Conservation (phyloP, 176 grass and related monocot genomes). For the Melocanna baccifera region DNA sequence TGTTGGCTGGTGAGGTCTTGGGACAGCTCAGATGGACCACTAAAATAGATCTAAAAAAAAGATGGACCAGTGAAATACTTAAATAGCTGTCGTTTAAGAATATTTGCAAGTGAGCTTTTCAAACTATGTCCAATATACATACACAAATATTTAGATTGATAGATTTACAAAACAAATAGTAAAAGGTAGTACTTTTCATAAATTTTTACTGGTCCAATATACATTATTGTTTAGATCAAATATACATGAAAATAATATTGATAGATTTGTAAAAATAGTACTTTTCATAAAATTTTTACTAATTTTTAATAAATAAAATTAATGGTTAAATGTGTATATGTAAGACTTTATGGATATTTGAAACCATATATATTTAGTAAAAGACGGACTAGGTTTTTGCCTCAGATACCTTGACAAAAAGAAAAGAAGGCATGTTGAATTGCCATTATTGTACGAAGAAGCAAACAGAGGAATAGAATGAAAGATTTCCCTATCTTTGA, state of each 20-base stretch:
- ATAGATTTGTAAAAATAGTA: too few relatives aligned
- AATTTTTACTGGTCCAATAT: not conserved
- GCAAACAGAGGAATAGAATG: not conserved
- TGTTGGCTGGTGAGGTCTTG: too few relatives aligned
- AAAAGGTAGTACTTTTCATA: not conserved
- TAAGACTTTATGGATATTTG: not conserved
- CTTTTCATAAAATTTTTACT: too few relatives aligned
- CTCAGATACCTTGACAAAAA: not conserved
- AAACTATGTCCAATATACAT: too few relatives aligned
- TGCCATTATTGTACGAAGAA: not conserved
- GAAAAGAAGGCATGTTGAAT: not conserved
- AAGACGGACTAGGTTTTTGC: not conserved
- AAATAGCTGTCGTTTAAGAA: too few relatives aligned
- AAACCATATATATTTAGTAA: not conserved
- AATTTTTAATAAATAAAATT: not conserved
- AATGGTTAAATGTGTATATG: not conserved
- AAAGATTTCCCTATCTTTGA: not conserved
- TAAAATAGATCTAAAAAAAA: too few relatives aligned
- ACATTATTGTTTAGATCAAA: too few relatives aligned
- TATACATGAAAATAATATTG: too few relatives aligned
- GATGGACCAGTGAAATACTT: too few relatives aligned
- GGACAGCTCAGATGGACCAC: too few relatives aligned
- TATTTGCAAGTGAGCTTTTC: too few relatives aligned
- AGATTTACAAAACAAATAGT: not conserved
- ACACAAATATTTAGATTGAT: too few relatives aligned